A percentile compares a stretch with the other conserved stretches of the same genome.
phyloP scores from a whole-genome alignment of 2,329 filamentous ascomycete genomes.

The Paraconiothyrium brasiliense region DNA sequence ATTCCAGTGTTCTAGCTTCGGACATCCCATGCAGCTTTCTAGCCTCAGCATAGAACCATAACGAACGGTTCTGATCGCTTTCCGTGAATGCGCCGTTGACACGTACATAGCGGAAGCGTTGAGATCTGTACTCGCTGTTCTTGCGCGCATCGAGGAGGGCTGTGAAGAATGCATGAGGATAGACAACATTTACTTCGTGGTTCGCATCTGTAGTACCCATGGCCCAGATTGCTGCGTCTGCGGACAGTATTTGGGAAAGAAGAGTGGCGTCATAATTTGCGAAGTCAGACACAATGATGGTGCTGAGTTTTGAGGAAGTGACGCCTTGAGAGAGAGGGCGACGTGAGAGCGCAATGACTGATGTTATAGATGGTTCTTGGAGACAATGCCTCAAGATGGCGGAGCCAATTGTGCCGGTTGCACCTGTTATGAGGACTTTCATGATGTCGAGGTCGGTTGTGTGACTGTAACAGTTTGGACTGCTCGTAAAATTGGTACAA shows the following conservation, averaged over 20 bases:
- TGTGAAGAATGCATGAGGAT: conserved; percentile 28
- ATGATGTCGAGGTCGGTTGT: conserved; percentile 11
- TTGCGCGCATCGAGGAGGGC: conserved; percentile 13
- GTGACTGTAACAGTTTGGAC: not conserved
- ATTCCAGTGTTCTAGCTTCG: conserved; percentile 22
- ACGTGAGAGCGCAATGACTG: conserved; percentile 27
- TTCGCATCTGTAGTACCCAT: conserved; percentile 29
- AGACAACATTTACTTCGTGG: conserved; percentile 28
- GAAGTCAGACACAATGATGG: conserved; percentile 28
- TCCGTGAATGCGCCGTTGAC: conserved; percentile 28
- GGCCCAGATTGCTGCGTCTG: conserved; percentile 34
- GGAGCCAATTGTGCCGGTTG: conserved; percentile 30
- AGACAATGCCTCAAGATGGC: conserved; percentile 26
- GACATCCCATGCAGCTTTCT: conserved; percentile 27
- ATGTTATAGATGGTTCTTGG: conserved; percentile 22
- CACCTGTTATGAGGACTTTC: conserved; percentile 33
- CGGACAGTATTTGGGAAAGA: conserved; percentile 19
- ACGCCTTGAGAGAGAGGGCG: conserved; percentile 13
- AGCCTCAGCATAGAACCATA: conserved; percentile 23
- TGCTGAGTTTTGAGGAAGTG: conserved; percentile 20
- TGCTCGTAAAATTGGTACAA: not conserved
- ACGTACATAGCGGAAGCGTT: conserved; percentile 24
- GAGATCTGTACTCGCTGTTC: not conserved
- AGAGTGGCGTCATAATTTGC: conserved; percentile 10
- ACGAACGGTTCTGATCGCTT: conserved; percentile 22